Conservation (phyloP, 805 yeast species). For the Nakazawaea anatomiae region DNA sequence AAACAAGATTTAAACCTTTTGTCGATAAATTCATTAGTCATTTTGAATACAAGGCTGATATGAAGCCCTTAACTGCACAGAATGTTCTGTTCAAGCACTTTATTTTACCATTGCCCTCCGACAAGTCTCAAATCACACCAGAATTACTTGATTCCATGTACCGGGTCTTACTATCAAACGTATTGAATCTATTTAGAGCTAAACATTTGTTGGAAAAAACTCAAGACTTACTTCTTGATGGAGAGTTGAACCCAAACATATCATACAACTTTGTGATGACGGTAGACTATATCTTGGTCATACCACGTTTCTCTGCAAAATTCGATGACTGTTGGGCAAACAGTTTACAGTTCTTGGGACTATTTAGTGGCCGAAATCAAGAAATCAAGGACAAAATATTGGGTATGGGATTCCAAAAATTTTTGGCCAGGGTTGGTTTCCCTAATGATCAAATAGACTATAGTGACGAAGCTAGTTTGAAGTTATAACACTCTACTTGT, state of each 20-base stretch:
- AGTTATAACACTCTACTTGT: not conserved
- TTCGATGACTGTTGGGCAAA: constrained; percentile 63
- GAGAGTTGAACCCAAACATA: constrained; percentile 17
- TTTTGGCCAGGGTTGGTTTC: constrained; percentile 61
- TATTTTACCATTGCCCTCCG: constrained; percentile 51
- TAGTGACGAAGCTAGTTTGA: not conserved
- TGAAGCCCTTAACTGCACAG: constrained; percentile 53
- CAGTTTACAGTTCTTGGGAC: constrained; percentile 75
- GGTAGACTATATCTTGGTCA: constrained; percentile 72
- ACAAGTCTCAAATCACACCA: constrained; percentile 35
- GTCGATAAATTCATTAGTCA: not conserved
- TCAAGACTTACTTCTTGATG: constrained; percentile 28
- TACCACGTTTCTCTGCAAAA: constrained; percentile 65
- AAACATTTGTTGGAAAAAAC: constrained; percentile 37
- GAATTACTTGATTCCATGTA: constrained; percentile 63
- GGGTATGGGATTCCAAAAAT: constrained; percentile 39
- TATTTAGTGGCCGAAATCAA: constrained; percentile 67
- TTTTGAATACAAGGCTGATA: not conserved
- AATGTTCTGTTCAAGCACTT: constrained; percentile 76
- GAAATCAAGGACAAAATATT: constrained; percentile 43
- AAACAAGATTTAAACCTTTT: not conserved
- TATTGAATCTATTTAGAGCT: constrained; percentile 41
- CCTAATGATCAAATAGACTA: constrained; percentile 35
- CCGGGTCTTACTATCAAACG: constrained; percentile 63
- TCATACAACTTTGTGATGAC: constrained; percentile 84